These are phyloP conservation scores for Talaromyces wortmannii DNA, from an alignment of 495 filamentous ascomycete genomes.

Conservation along the genomic window DNA sequence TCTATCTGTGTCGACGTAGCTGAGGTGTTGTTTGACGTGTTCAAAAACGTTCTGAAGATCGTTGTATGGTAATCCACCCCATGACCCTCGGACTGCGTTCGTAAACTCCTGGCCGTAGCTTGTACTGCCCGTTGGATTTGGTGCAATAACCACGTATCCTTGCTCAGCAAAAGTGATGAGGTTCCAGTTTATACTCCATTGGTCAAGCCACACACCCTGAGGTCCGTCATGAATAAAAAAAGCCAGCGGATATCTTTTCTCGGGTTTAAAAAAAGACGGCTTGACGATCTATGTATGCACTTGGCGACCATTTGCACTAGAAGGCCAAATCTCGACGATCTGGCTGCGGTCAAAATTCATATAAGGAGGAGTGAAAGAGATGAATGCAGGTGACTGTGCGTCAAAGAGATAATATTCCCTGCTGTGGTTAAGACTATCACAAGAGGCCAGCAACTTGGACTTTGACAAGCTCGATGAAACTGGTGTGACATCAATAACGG, in stretches of 20 bases:
- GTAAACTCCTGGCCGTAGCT: constrained; percentile 43
- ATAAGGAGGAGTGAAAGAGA: constrained; percentile 52
- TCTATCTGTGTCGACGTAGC: constrained; percentile 40
- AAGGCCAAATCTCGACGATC: constrained; percentile 2
- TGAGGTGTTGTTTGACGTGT: constrained; percentile 39
- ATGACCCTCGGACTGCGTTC: constrained; percentile 39
- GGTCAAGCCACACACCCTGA: constrained; percentile 40
- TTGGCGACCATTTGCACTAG: constrained; percentile 22
- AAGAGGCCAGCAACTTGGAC: constrained; percentile 53
- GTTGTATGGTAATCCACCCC: constrained; percentile 49
- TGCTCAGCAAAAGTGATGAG: constrained; percentile 48
- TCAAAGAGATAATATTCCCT: constrained; percentile 57
- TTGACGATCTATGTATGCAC: constrained; percentile 46
- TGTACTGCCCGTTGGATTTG: constrained; percentile 45
- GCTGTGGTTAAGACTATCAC: constrained; percentile 61
- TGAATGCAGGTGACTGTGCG: constrained; percentile 31
- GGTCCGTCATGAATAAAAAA: constrained; percentile 49
- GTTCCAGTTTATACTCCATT: constrained; percentile 47
- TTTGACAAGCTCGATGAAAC: constrained; percentile 33
- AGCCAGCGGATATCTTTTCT: constrained; percentile 42
- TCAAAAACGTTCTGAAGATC: constrained; percentile 46
- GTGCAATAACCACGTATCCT: constrained; percentile 48
- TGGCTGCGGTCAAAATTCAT: constrained; percentile 8
- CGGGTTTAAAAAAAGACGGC: constrained; percentile 35
- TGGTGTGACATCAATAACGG: constrained; percentile 48